These are phyloP conservation scores for Dothideomycetidae sp. DNA, from an alignment of 2,329 filamentous ascomycete species.

Conservation along the genomic window DNA sequence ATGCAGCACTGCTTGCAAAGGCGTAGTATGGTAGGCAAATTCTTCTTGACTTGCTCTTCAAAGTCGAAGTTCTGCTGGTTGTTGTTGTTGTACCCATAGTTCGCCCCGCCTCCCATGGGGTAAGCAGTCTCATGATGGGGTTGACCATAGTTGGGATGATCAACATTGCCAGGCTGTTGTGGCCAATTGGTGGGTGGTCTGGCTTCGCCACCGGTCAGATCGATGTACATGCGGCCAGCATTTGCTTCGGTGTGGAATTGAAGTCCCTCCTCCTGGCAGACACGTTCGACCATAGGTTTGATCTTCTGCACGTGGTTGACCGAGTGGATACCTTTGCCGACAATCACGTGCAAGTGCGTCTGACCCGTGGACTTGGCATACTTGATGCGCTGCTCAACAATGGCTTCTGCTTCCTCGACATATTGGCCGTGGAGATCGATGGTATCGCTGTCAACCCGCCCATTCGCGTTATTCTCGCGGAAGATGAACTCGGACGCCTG, in stretches of 20 bases:
- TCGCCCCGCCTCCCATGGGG: constrained; percentile 25
- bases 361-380: constrained; percentile 61
- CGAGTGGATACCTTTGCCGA: constrained; percentile 88
- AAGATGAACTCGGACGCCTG: constrained; percentile 93
- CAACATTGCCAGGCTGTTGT: constrained; percentile 24
- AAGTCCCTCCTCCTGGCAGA: constrained; percentile 71
- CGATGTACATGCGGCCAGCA: constrained; percentile 74
- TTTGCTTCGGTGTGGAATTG: constrained; percentile 80
- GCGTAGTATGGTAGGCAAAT: constrained; percentile 45
- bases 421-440: constrained; percentile 93
- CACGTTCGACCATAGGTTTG: constrained; percentile 81
- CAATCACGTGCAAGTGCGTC: constrained; percentile 81
- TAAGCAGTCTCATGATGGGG: constrained; percentile 27
- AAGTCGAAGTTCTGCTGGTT: constrained; percentile 39
- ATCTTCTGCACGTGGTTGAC: constrained; percentile 75
- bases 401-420: constrained; percentile 86
- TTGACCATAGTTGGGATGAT: constrained; percentile 32
- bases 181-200: constrained; percentile 29
- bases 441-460: constrained; percentile 61
- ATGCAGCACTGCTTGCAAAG: constrained; percentile 52
- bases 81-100: constrained; percentile 24
- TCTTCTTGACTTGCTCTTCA: constrained; percentile 46
- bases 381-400: constrained; percentile 72
- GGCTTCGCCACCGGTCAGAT: constrained; percentile 60
- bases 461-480: constrained; percentile 76